Evolutionary conservation across 2,329 filamentous ascomycete genomes (phyloP), one percentile per base, ranked within the genome.

Genomic region (Ophiostoma sp.): DNA sequence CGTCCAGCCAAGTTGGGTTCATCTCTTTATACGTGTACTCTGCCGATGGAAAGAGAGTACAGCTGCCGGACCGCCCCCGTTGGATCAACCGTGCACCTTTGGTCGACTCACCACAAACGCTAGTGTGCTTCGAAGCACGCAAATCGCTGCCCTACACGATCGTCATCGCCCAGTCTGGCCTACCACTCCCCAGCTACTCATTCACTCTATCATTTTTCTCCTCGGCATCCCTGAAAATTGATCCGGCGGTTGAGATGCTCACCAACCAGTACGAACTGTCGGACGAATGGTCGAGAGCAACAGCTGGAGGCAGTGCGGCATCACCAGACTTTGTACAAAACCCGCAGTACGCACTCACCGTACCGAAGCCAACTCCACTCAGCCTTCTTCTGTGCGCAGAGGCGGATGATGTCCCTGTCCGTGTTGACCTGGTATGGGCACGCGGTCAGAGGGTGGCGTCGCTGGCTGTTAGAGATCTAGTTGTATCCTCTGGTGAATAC

Each of bases 41-140:
- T 74, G 28, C 77, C 74, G 80, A 86, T 52, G 95, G 95, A 2
- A 85, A 89, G 48, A 88, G 90, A 68, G 90, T 98, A 0, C 91
- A 93, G 76, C 85, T 96, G 17, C 90, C 89, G 71, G 93, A 95
- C 71, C 77, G 74, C 1, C 77, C 77, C 3, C 75, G 78, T 72
- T 89, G 89, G 7, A 81, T 93, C 0, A 90, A 93, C 77, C 90
- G 92, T 48, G 92, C 92, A 0, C 93, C 93, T n/a, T 97, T 93
- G 75, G 94, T 98, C 45, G 95, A 98, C 81, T 97, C 95, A 2
- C 94, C 94, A 1, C 97, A 98, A 80, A 97, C 93, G 0, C 88
- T 99, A 8, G 89, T 97, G 61, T 91, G 92, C 73, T 87, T 97
- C 75, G 88, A 93, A 36, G 86, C 84, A 3, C 81, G 81, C 28